Conservation (phyloP, 331 rosid species). For the Dryas integrifolia region DNA sequence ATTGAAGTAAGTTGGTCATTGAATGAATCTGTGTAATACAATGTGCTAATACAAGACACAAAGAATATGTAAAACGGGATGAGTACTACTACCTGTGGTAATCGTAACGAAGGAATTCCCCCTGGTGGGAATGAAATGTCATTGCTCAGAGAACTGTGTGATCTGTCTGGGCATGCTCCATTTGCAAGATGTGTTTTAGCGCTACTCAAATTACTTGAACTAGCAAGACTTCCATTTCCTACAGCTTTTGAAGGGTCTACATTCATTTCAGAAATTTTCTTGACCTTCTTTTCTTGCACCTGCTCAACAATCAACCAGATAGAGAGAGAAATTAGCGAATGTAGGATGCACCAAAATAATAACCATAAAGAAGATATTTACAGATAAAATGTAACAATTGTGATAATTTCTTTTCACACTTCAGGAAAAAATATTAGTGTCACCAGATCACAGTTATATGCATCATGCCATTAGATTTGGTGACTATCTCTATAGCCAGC, state of each 20-base stretch:
- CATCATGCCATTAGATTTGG: background rate
- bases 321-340: constrained; percentile 18
- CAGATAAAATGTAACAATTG: background rate
- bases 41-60: background rate
- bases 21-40: background rate
- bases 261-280: constrained; percentile 80
- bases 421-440: background rate
- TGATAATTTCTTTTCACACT: background rate
- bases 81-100: constrained; percentile 79
- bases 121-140: constrained; percentile 73
- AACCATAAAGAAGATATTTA: background rate
- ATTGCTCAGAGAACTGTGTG: constrained; percentile 43
- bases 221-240: constrained; percentile 68
- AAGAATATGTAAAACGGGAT: constrained; percentile 21
- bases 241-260: constrained; percentile 62
- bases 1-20: background rate
- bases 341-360: background rate
- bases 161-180: constrained; percentile 65
- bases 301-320: constrained; percentile 38
- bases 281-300: constrained; percentile 98
- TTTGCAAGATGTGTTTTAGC: constrained; percentile 62
- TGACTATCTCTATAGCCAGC: background rate
- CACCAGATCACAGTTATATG: background rate
- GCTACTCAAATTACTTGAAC: constrained; percentile 69
- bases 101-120: constrained; percentile 65